Percentiles rank a stretch among this genome's conserved stretches.
Evolutionary conservation across 1,284 basidiomycete genomes (phyloP).

Genomic region (Kwoniella shivajii): DNA sequence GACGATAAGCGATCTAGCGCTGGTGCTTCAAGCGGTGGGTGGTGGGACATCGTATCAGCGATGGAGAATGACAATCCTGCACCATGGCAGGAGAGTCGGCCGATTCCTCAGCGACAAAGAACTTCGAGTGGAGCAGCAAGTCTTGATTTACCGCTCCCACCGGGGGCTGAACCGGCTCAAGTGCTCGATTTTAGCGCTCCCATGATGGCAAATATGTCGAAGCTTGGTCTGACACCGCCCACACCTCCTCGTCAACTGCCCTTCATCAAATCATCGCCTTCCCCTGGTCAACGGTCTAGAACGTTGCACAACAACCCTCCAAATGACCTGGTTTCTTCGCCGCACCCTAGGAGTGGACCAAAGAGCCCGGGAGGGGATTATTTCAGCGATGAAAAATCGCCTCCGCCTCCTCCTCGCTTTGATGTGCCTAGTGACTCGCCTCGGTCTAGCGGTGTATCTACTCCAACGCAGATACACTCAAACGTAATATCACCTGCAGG

Average conservation of each 20-base stretch:
- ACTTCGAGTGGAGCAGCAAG: conserved; percentile 10
- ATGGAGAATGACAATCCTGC: conserved; percentile 22
- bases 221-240: conserved; percentile 4
- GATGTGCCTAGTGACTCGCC: conserved; percentile 1
- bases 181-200: conserved; percentile 19
- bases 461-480: neutral
- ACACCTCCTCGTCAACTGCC: conserved; percentile 2
- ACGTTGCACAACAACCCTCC: neutral
- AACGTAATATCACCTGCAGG: conserved; percentile 1
- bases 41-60: conserved; percentile 47
- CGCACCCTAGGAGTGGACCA: neutral
- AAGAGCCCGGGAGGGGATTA: conserved; percentile 1
- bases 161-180: conserved; percentile 35
- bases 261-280: neutral
- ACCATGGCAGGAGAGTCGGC: conserved; percentile 23
- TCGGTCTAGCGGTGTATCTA: neutral
- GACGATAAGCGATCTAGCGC: conserved; percentile 12
- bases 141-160: conserved; percentile 23
- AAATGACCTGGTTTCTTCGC: neutral
- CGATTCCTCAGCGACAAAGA: conserved; percentile 1
- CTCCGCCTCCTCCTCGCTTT: conserved; percentile 14
- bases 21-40: conserved; percentile 24
- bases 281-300: conserved; percentile 6
- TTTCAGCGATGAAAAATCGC: conserved; percentile 2
- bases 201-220: conserved; percentile 4